Percentiles rank a stretch among this genome's conserved stretches.
These are phyloP conservation scores for Avena eriantha DNA, from an alignment of 176 grass and related monocot species.

Conservation along the genomic window DNA sequence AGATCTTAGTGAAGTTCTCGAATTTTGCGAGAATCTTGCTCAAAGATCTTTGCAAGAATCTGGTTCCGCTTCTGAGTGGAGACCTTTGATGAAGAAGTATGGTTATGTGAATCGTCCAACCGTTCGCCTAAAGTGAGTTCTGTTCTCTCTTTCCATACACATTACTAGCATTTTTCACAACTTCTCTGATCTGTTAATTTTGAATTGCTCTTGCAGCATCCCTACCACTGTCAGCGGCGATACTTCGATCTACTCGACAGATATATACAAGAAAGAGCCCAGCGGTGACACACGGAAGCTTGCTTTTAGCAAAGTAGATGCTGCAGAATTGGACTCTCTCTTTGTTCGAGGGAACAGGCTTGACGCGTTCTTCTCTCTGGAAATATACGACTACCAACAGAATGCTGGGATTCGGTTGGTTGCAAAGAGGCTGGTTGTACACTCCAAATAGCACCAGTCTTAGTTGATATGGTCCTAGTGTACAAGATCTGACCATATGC, in stretches of 20 bases:
- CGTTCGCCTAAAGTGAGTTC: constrained; percentile 78
- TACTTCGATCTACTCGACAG: constrained; percentile 57
- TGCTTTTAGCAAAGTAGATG: constrained; percentile 68
- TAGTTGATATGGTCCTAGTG: constrained; percentile 33
- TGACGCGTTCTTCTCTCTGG: constrained; percentile 72
- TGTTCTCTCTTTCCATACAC: constrained; percentile 5
- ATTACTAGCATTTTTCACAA: neutral
- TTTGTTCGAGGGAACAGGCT: constrained; percentile 61
- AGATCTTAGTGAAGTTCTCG: constrained; percentile 68
- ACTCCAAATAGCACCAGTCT: constrained; percentile 46
- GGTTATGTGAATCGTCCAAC: constrained; percentile 62
- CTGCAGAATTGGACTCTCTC: constrained; percentile 55
- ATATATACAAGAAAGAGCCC: constrained; percentile 74
- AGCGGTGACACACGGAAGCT: constrained; percentile 72
- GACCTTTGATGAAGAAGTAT: constrained; percentile 68
- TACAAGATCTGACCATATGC: constrained; percentile 22
- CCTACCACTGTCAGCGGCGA: constrained; percentile 52
- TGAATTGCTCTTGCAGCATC: constrained; percentile 65
- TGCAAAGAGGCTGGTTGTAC: constrained; percentile 73
- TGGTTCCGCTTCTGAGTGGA: constrained; percentile 90
- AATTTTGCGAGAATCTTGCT: constrained; percentile 72
- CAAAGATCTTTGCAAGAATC: constrained; percentile 57
- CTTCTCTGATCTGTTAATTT: constrained; percentile 22
- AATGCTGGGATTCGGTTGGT: constrained; percentile 75
- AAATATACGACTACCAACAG: constrained; percentile 82